phyloP scores from a whole-genome alignment of 345 rosid species.

The Kandelia obovata region DNA sequence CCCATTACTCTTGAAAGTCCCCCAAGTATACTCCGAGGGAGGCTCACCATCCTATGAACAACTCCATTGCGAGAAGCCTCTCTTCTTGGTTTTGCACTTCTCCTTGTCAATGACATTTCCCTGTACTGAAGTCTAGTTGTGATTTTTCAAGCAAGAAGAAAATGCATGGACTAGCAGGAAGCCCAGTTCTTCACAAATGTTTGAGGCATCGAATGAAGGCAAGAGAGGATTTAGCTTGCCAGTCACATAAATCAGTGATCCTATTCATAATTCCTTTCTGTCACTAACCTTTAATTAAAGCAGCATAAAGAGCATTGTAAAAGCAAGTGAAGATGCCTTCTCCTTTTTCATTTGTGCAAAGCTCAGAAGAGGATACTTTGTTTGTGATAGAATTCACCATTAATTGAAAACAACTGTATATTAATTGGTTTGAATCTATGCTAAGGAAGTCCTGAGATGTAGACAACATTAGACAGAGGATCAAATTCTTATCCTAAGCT shows the following conservation, averaged over 20 bases:
- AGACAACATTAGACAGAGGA: conserved; percentile 6
- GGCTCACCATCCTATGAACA: conserved; percentile 46
- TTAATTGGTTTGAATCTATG: not conserved
- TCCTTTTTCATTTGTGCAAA: conserved; percentile 15
- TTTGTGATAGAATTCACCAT: conserved; percentile 24
- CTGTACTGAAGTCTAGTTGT: not conserved
- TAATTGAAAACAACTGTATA: not conserved
- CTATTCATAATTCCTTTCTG: conserved; percentile 13
- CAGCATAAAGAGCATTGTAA: conserved; percentile 4
- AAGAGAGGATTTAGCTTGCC: not conserved
- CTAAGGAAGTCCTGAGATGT: not conserved
- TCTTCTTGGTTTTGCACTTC: conserved; percentile 20
- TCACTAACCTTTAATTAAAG: conserved; percentile 22
- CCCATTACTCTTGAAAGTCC: conserved; percentile 46
- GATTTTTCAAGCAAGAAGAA: not conserved
- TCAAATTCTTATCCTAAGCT: conserved; percentile 21
- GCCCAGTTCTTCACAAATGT: not conserved
- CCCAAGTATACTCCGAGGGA: conserved; percentile 44
- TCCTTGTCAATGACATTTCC: conserved; percentile 20
- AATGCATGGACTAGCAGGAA: not conserved
- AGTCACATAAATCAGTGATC: not conserved
- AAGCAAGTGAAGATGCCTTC: conserved; percentile 30
- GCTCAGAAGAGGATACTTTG: conserved; percentile 25
- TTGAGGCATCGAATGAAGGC: not conserved
- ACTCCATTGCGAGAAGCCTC: conserved; percentile 35